Base-by-base conservation (phyloP, 148 eudicot genomes). In the Polygonum aviculare region DNA sequence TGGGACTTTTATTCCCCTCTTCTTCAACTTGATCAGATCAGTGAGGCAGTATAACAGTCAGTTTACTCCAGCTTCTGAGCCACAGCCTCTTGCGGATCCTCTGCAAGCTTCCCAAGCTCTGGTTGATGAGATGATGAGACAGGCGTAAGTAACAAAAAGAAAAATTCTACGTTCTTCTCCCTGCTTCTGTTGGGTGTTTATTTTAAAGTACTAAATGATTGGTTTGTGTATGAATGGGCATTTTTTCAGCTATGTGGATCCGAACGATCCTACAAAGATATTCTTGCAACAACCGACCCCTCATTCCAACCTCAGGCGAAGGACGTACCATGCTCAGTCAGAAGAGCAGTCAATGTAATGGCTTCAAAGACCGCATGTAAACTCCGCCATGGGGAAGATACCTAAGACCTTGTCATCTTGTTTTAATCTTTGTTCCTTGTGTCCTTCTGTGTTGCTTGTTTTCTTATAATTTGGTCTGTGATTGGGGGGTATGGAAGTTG, bases 91-190 rank as follows among this genome's bases (percentile, higher is more conserved):
- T 19, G 79, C 81, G 49, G 96, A 94, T 83, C 98, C 98, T 70
- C 74, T 94, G 38, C 88, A 85, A 79, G 98, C 98, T 38, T 87
- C 97, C 72, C 90, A 92, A 78, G 90, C 96, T 78, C 98, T 95
- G 16, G 97, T 94, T 67, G 98, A 94, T 76, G 93, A 94, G 74
- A 92, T 94, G 97, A 94, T 94, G 97, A 90, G 98, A 90, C 91
- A 85, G 12, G 98, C 97, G 97, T 94, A 87, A 82, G 97, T 85
- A 39, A 39, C 21, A 26, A 26, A 26, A 26, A 51, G 74, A 49
- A 52, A 36, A 41, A 75, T 21, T 52, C 21, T 16, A 44, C 39
- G 35, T 41, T 52, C 49, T 39, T 39, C 7, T 50, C 40, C 49
- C 22, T 40, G 9, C 26, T 5, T 41, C n/a, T n/a, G 7, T 18